A percentile compares a stretch with the other conserved stretches of the same genome.
Conservation (phyloP, 495 filamentous ascomycete species). For the Trichoderma parareesei region DNA sequence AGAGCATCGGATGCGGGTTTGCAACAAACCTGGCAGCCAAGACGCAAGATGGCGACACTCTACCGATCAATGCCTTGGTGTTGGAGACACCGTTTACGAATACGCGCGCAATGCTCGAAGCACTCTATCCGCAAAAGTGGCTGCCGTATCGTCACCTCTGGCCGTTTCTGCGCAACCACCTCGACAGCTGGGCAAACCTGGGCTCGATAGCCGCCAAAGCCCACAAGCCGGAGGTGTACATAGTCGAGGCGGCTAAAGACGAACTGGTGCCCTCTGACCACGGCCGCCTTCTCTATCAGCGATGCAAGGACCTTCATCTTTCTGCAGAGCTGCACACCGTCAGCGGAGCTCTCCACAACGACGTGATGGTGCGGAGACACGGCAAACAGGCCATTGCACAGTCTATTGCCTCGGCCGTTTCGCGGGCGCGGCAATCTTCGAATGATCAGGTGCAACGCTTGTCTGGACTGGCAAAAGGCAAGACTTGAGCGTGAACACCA, state of each 20-base stretch:
- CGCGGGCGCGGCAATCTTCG: background rate
- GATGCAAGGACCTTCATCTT: constrained; percentile 32
- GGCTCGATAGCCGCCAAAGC: constrained; percentile 23
- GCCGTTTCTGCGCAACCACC: constrained; percentile 39
- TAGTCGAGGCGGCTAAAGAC: constrained; percentile 57
- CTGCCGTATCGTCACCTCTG: constrained; percentile 55
- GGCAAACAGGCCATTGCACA: constrained; percentile 32
- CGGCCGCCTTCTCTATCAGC: constrained; percentile 38
- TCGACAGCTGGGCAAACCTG: constrained; percentile 39
- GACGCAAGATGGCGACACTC: constrained; percentile 14
- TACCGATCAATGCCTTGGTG: constrained; percentile 42
- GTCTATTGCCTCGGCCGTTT: constrained; percentile 9
- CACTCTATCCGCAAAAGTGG: constrained; percentile 76
- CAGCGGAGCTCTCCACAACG: constrained; percentile 36
- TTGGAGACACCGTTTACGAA: constrained; percentile 73
- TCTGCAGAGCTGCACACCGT: constrained; percentile 30
- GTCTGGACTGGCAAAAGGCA: background rate
- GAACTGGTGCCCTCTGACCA: constrained; percentile 59
- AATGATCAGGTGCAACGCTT: background rate
- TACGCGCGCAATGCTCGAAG: constrained; percentile 62
- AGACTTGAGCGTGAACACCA: background rate
- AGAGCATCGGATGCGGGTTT: constrained; percentile 61
- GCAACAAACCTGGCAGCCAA: constrained; percentile 42
- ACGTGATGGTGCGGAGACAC: constrained; percentile 34
- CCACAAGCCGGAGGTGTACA: constrained; percentile 37